Evolutionary conservation across 1,139 yeast species (phyloP).

Genomic region (Yueomyces sp.): DNA sequence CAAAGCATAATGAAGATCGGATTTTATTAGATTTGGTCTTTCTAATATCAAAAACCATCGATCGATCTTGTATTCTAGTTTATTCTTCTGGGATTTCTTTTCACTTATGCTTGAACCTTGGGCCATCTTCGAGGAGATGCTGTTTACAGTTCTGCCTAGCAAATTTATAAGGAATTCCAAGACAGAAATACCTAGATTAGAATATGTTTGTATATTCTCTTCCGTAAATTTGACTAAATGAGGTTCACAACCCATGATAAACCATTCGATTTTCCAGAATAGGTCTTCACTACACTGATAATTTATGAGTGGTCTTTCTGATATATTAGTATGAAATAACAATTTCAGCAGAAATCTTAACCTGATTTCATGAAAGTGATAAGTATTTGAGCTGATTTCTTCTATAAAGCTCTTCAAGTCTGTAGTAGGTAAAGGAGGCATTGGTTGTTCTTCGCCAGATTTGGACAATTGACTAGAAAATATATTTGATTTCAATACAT

Average conservation of each 20-base stretch:
- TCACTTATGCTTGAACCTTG: conserved; percentile 21
- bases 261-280: conserved; percentile 19
- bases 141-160: conserved; percentile 17
- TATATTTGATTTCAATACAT: conserved; percentile 19
- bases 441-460: conserved; percentile 2
- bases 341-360: conserved; percentile 31
- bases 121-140: conserved; percentile 12
- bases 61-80: conserved; percentile 25
- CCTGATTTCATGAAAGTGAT: conserved; percentile 39
- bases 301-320: conserved; percentile 23
- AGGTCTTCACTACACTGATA: conserved; percentile 20
- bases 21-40: conserved; percentile 1
- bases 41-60: conserved; percentile 28
- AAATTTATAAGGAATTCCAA: conserved; percentile 48
- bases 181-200: conserved; percentile 26
- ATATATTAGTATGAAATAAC: conserved; percentile 19
- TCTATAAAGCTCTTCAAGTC: conserved; percentile 25
- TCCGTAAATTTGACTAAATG: conserved; percentile 11
- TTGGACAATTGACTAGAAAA: background rate
- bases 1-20: conserved; percentile 7
- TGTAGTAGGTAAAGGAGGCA: conserved; percentile 11
- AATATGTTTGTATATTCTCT: conserved; percentile 5
- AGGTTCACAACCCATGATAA: conserved; percentile 26
- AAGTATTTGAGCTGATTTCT: conserved; percentile 22
- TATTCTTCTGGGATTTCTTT: conserved; percentile 16